Base-by-base conservation (phyloP, 1,139 yeast genomes). In the Suhomyces choctaworum region DNA sequence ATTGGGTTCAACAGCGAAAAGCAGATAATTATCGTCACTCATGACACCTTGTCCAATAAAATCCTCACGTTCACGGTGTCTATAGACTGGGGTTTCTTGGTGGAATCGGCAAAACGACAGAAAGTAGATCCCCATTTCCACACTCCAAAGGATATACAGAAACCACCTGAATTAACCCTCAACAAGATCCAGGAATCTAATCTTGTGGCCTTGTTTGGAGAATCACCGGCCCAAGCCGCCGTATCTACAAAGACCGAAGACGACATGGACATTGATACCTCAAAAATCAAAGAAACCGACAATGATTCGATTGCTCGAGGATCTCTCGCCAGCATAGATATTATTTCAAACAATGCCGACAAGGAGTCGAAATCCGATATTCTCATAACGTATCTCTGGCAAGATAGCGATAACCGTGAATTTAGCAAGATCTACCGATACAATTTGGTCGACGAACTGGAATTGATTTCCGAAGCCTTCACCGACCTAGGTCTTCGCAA, bases 81-180 rank as follows among this genome's bases (percentile, higher is more conserved):
- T 1, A 63, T 84, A 9, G 76, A 80, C 39, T 84, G 92, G 94
- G 83, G 84, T 1, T 74, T 64, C 40, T 58, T 78, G 29, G 54
- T 58, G 2, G 71, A 68, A 34, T 66, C 80, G 5, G 78, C 80
- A 3, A 62, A 59, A 31, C 64, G 66, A 29, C 74, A 77, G 41
- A 64, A 67, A 40, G 59, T 62, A 3, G 75, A 71, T 39, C 80
- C 80, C 9, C 75, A 73, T 44, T 76, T 62, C 48, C 71, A 70
- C 42, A 76, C 80, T 0, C 79, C 81, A 0, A 65, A 62, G 27
- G 71, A 64, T n/a, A 53, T 53, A 23, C 63, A 62, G 35, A 52
- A 46, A 13, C 45, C 52, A 2, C 73, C 73, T 0, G 49, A 45
- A 16, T 31, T 70, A 29, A 29, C 38, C 0, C 39, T 55, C 10